Evolutionary conservation across 345 rosid genomes (phyloP), one percentile per base, ranked within the genome.

Genomic region (Eutrema yunnanense): DNA sequence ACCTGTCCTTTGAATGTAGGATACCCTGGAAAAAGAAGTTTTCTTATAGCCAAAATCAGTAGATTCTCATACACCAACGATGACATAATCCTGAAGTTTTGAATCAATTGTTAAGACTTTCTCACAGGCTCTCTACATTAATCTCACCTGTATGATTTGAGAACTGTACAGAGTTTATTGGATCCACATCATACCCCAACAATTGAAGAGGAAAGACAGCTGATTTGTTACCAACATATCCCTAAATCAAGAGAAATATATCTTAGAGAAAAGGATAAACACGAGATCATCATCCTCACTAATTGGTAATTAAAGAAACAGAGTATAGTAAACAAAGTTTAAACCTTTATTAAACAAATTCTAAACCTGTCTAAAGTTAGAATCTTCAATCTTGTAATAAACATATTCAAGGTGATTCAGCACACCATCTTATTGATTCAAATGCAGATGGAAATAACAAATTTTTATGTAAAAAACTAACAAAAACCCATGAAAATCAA

Each of bases 161-260:
- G 83, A 95, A 92, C 77, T 95, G 99, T 19, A 95, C 99, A 1
- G 99, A 95, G 82, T 95, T 87, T 61, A 95, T 84, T 16, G 99
- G 98, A 81, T 95, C 98, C 64, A 95, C 97, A 81, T 95, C 99
- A 72, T 83, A 95, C 43, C 99, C 99, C 82, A 95, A 76, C 68
- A 95, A 79, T 66, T 95, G 98, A 54, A 95, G 94, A 76, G 98
- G 98, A 58, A 95, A 95, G 14, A 95, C 94, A 26, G 99, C 98
- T 47, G 99, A 88, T 74, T 95, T 95, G 80, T 95, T 95, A 51
- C 99, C 99, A 62, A 95, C 99, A 81, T 95, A 95, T 69, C 99
- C 99, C 99, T 95, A 44, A 56, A 13, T 62, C 9, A 38, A 38
- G 11, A 4, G 13, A 12, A 43, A 3, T 43, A 43, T 11, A 34